phyloP scores from a whole-genome alignment of 75 land plant genomes.

The Chamaecyparis obtusa region DNA sequence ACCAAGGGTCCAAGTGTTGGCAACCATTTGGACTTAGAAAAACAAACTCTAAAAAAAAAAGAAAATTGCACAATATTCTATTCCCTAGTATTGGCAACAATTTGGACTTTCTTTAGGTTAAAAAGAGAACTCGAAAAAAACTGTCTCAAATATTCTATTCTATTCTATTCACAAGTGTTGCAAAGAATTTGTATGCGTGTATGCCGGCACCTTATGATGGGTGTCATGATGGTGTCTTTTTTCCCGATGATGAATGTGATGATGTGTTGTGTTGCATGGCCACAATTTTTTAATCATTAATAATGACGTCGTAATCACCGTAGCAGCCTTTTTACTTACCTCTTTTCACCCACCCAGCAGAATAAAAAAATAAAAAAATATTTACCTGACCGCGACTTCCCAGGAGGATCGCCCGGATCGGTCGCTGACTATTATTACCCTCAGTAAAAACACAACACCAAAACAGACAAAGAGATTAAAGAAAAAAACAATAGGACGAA shows the following conservation, averaged over 20 bases:
- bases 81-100: too few relatives aligned
- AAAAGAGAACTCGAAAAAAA: too few relatives aligned
- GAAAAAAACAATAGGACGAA: conserved; percentile 13
- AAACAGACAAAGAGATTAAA: neutral
- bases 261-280: neutral
- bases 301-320: conserved; percentile 9
- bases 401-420: conserved; percentile 18
- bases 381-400: conserved; percentile 8
- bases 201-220: conserved; percentile 15
- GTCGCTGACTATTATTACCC: conserved; percentile 14
- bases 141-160: too few relatives aligned
- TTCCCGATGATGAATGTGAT: neutral
- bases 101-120: too few relatives aligned
- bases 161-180: neutral
- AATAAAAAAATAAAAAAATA: neutral
- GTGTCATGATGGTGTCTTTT: conserved; percentile 13
- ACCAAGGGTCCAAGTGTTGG: neutral
- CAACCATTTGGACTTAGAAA: too few relatives aligned
- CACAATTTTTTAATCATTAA: neutral
- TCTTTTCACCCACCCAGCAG: conserved; percentile 4
- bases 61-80: too few relatives aligned
- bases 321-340: conserved; percentile 13
- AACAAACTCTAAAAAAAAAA: too few relatives aligned
- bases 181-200: neutral
- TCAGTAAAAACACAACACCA: neutral